These are phyloP conservation scores for Eleusine indica DNA, from an alignment of 176 grass and related monocot genomes.

Conservation along the genomic window DNA sequence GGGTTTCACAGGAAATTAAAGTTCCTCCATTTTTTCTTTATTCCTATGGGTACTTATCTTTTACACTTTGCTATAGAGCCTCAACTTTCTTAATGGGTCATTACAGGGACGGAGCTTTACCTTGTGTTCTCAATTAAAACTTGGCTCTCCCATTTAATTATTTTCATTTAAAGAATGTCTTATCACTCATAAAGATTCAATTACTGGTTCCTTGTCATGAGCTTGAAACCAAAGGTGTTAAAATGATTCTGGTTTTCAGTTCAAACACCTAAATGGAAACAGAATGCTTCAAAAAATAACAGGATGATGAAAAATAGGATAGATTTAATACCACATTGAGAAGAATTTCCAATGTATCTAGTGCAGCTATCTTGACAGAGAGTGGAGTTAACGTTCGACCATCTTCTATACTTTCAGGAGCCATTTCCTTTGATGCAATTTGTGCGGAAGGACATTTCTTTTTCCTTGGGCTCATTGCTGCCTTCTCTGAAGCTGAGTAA, in stretches of 20 bases:
- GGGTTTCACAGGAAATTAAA: too few relatives aligned
- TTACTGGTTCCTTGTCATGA: background rate
- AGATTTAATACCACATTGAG: constrained; percentile 71
- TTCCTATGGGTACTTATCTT: background rate
- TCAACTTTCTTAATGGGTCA: background rate
- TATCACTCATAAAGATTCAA: background rate
- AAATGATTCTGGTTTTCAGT: background rate
- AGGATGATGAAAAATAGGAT: constrained; percentile 1
- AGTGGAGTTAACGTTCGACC: constrained; percentile 46
- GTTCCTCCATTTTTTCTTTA: too few relatives aligned
- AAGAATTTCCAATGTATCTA: constrained; percentile 82
- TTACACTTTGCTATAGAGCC: background rate
- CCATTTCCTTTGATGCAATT: constrained; percentile 25
- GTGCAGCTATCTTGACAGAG: constrained; percentile 72
- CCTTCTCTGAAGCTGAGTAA: constrained; percentile 39
- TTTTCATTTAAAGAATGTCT: background rate
- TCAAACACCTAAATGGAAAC: background rate
- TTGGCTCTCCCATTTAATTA: background rate
- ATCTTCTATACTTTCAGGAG: constrained; percentile 37
- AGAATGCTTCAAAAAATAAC: background rate
- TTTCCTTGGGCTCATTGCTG: constrained; percentile 46
- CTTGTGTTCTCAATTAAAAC: background rate
- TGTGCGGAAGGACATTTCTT: constrained; percentile 41
- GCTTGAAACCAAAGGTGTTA: background rate
- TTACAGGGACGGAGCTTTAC: background rate